Base-by-base conservation (phyloP, 495 filamentous ascomycete genomes). In the Paragyromitra xinjiangensis region DNA sequence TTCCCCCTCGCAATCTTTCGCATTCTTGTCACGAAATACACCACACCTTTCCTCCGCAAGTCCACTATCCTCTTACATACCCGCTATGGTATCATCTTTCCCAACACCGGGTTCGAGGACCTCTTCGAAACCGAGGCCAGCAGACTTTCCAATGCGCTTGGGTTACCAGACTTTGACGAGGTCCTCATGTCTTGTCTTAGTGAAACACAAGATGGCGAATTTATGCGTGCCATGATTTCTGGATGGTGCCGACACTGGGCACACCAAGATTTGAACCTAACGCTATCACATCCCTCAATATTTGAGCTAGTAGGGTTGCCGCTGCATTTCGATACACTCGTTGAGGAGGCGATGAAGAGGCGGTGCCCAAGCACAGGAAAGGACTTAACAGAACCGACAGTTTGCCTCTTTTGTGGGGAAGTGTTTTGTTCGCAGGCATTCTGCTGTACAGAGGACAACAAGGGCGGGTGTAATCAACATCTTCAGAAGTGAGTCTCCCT, bases 371-470 rank as follows among this genome's bases (percentile, higher is more conserved):
- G 89, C 11, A 79, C 64, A 1, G 93, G 94, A 68, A 95, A 94
- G 83, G 94, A 97, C 71, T 84, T 98, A 34, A 90, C 89, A 9
- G 96, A 99, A 83, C 93, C 95, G 0, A 91, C 88, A 73, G 88
- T 99, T 55, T 99, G 95, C 81, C 88, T 99, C 14, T 95, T 97
- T 85, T 99, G 95, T 80, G 95, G 95, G 6, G 94, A 94, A 8
- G 92, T 99, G 42, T 94, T 97, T 83, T 99, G 95, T 85, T 92
- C 92, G 19, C 95, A 99, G 84, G 92, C 92, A 34, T 90, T 94
- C 37, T 99, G 95, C 84, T 99, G 95, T 83, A 90, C 89, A 75
- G 83, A 85, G 50, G 81, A 63, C n/a, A 86, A 89, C 72, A 86
- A 91, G 73, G 95, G 96, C 63, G 96, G 95, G 16, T 95, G 92